These are phyloP conservation scores for Neoboletus brunneissimus DNA, from an alignment of 768 basidiomycete species.

Conservation along the genomic window DNA sequence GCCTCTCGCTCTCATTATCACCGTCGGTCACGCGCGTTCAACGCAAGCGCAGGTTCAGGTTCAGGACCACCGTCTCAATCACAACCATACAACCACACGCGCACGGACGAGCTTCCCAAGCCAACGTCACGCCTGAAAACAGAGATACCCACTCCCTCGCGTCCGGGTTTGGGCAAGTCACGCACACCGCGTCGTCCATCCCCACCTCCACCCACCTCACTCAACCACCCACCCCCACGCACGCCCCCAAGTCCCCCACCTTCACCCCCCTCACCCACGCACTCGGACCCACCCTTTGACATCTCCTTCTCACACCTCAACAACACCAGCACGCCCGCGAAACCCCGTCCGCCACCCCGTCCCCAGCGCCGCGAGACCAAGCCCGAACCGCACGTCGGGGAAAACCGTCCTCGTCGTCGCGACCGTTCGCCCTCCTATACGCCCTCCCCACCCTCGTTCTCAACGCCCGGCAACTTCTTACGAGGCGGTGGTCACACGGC, in stretches of 20 bases:
- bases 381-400: background rate
- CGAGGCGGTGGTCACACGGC: too few relatives aligned
- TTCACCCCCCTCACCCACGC: conserved; percentile 5
- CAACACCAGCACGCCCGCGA: conserved; percentile 31
- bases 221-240: background rate
- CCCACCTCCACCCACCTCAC: background rate
- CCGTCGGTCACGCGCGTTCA: background rate
- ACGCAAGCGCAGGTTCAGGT: background rate
- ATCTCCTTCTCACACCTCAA: conserved; percentile 23
- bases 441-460: conserved; percentile 7
- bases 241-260: background rate
- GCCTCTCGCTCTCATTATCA: conserved; percentile 22
- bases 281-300: conserved; percentile 20
- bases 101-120: background rate
- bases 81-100: background rate
- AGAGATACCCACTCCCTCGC: background rate
- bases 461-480: background rate
- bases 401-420: background rate
- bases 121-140: background rate
- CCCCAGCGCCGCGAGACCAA: background rate
- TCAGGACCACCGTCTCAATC: background rate
- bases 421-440: conserved; percentile 14
- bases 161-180: background rate
- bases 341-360: conserved; percentile 14
- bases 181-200: background rate